Base-by-base conservation (phyloP, 2,329 filamentous ascomycete species). In the Cladosporium sp. region DNA sequence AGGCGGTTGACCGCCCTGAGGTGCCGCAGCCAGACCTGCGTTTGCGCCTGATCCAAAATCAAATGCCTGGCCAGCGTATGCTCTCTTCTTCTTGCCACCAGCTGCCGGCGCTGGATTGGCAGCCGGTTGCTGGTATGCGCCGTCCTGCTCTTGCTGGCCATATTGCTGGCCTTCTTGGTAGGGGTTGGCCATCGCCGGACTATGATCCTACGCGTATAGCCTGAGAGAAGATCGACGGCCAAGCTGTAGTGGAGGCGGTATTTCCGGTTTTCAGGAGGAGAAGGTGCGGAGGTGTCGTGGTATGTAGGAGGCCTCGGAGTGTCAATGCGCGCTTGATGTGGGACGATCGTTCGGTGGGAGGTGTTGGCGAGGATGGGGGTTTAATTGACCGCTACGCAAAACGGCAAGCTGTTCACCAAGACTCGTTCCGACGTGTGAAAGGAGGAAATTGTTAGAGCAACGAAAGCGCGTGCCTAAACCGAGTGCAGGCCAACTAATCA, bases 61-160 rank as follows among this genome's bases (percentile, higher is more conserved):
- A 71, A 95, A 98, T 43, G 92, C 92, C 71, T 95, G 87, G 53
- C 89, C 89, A 51, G 93, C 93, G 75, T 97, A 97, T 53, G 87
- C 86, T 77, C 90, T 82, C 81, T 95, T 95, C 82, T 95, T 96
- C 77, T 90, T 90, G 18, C 56, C 61, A 13, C 59, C 62, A 28
- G 56, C 59, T 32, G 59, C 56, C 11, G 58, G 46, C 32, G 61
- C 59, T 9, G 61, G 60, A 34, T 61, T 54, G 19, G 55, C 38
- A 18, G 54, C 51, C 35, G 58, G 49, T 54, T 63, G 56, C 9
- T 56, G 56, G 34, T 62, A 59, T 52, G 49, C 50, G 35, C 56
- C 63, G 52, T 63, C 58, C 44, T 48, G 43, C 18, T 48, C 51
- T 16, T 34, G 32, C 32, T 48, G 43, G 41, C 45, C 43, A 33